Evolutionary conservation across 345 rosid species (phyloP).

Genomic region (Brassica incana): DNA sequence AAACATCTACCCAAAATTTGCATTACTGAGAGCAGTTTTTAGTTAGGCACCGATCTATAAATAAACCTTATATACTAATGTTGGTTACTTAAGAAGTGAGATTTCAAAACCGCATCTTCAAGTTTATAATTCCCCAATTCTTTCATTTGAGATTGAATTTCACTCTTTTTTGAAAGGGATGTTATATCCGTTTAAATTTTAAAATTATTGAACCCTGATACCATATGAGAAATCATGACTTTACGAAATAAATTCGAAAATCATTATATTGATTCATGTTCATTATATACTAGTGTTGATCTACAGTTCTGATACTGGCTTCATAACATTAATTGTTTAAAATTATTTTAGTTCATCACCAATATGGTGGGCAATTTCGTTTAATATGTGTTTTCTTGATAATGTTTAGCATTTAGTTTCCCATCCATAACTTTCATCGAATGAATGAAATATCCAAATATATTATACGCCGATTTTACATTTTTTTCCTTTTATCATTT

Average conservation of each 20-base stretch:
- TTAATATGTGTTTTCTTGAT: background rate
- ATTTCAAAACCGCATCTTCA: background rate
- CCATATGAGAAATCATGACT: background rate
- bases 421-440: background rate
- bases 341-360: background rate
- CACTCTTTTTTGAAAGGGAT: background rate
- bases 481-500: background rate
- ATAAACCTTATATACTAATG: background rate
- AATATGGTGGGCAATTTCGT: conserved; percentile 6
- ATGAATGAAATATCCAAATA: background rate
- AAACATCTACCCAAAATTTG: background rate
- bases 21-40: background rate
- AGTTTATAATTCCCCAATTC: background rate
- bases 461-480: background rate
- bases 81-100: background rate
- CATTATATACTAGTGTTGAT: background rate
- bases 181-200: background rate
- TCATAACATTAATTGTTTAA: background rate
- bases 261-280: background rate
- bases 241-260: background rate
- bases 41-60: background rate
- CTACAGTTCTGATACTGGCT: background rate
- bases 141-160: background rate
- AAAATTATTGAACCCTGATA: background rate
- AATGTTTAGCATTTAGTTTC: background rate